Evolutionary conservation across 2,329 filamentous ascomycete species (phyloP).

Genomic region (Botrytis fragariae): DNA sequence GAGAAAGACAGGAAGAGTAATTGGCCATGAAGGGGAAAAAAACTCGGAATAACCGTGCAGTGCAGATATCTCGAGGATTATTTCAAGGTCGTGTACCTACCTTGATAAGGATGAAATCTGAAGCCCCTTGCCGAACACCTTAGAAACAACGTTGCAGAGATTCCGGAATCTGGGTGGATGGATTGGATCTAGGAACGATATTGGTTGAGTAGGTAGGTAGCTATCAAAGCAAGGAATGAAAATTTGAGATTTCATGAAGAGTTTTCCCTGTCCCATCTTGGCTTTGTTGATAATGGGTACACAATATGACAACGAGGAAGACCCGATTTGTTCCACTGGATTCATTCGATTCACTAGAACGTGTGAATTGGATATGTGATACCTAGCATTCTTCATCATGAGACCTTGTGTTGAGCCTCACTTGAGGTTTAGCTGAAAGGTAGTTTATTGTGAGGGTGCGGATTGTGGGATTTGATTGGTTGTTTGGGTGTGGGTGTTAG

Average conservation of each 20-base stretch:
- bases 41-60: not conserved
- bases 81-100: not conserved
- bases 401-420: constrained; percentile 6
- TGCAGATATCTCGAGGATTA: not conserved
- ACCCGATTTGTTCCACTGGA: not conserved
- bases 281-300: not conserved
- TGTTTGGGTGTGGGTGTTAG: not conserved
- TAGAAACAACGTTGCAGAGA: not conserved
- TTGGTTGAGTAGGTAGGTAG: constrained; percentile 1
- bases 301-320: not conserved
- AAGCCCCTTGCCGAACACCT: not conserved
- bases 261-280: not conserved
- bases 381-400: constrained; percentile 5
- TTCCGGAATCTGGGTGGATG: not conserved
- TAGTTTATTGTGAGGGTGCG: not conserved
- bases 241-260: not conserved
- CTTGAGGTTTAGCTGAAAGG: constrained; percentile 6
- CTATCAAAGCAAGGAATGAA: not conserved
- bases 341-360: not conserved
- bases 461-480: not conserved
- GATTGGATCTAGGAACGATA: not conserved
- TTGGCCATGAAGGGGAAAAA: not conserved
- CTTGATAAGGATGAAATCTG: not conserved
- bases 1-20: not conserved
- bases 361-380: not conserved